phyloP scores from a whole-genome alignment of 345 rosid species.

The Linum usitatissimum region DNA sequence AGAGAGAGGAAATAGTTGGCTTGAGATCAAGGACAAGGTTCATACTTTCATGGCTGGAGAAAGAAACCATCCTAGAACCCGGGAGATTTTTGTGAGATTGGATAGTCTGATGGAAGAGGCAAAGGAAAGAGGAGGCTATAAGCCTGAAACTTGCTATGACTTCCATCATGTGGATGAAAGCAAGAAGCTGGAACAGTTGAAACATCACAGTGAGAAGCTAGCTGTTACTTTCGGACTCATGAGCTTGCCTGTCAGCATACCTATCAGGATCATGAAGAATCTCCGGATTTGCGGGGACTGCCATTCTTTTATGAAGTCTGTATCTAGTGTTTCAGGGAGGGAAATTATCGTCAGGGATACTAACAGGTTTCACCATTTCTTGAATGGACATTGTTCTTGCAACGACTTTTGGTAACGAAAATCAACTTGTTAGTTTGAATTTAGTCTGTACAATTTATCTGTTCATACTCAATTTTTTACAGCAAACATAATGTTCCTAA shows the following conservation, averaged over 20 bases:
- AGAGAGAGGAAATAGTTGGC: constrained; percentile 74
- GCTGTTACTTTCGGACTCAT: constrained; percentile 51
- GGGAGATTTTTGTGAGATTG: constrained; percentile 38
- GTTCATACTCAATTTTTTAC: no score
- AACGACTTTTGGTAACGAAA: constrained; percentile 49
- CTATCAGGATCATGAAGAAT: constrained; percentile 65
- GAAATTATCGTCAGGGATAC: constrained; percentile 60
- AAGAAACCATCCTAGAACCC: constrained; percentile 42
- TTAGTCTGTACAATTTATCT: no score
- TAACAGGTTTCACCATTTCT: constrained; percentile 62
- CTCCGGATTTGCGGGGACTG: constrained; percentile 73
- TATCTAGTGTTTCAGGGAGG: constrained; percentile 36
- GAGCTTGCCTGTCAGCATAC: constrained; percentile 30
- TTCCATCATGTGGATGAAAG: constrained; percentile 50
- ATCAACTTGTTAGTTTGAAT: no score
- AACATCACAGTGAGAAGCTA: constrained; percentile 65
- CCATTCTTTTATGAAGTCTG: constrained; percentile 64
- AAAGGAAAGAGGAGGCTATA: constrained; percentile 35
- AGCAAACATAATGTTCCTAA: no score
- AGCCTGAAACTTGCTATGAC: constrained; percentile 34
- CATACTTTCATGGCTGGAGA: constrained; percentile 59
- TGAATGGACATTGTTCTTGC: constrained; percentile 53
- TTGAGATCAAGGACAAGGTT: constrained; percentile 53
- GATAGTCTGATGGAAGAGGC: constrained; percentile 38
- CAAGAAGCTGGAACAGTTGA: constrained; percentile 44